phyloP scores from a whole-genome alignment of 169 alveolate genomes.

The Plasmodium knowlesi region DNA sequence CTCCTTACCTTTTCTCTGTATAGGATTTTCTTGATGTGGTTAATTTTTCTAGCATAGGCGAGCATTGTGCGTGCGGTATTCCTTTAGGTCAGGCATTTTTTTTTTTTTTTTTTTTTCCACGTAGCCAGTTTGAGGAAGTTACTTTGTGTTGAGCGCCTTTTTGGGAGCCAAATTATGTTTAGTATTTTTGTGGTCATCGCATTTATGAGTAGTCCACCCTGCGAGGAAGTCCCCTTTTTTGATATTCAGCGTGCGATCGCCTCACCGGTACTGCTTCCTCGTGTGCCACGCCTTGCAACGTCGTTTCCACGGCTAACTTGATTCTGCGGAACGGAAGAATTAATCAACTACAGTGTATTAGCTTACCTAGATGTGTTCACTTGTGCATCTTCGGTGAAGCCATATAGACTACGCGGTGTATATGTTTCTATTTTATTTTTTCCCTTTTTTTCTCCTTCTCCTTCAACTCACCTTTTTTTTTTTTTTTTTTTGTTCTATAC shows the following conservation, averaged over 20 bases:
- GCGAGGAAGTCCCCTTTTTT: not conserved
- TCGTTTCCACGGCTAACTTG: not conserved
- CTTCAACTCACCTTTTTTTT: too few relatives aligned
- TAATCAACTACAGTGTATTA: not conserved
- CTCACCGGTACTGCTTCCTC: not conserved
- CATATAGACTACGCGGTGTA: not conserved
- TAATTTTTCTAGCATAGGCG: conserved; percentile 14
- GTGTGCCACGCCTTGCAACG: not conserved
- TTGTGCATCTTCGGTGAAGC: not conserved
- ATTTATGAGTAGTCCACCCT: not conserved
- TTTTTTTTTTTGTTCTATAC: too few relatives aligned
- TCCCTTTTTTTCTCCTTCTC: too few relatives aligned
- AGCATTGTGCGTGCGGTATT: conserved; percentile 6
- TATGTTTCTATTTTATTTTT: not conserved
- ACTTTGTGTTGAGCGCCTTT: not conserved
- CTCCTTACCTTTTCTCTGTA: conserved; percentile 47
- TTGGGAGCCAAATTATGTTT: not conserved
- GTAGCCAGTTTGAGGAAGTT: not conserved
- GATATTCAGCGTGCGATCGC: too few relatives aligned
- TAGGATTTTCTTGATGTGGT: conserved; percentile 19
- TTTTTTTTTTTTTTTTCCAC: too few relatives aligned
- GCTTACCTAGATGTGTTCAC: not conserved
- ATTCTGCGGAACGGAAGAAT: not conserved
- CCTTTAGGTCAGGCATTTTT: not conserved
- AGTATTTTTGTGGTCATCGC: not conserved